A percentile compares a stretch with the other conserved stretches of the same genome.
phyloP scores from a whole-genome alignment of 192 early-diverging fungal genomes.

The Coemansia sp. region DNA sequence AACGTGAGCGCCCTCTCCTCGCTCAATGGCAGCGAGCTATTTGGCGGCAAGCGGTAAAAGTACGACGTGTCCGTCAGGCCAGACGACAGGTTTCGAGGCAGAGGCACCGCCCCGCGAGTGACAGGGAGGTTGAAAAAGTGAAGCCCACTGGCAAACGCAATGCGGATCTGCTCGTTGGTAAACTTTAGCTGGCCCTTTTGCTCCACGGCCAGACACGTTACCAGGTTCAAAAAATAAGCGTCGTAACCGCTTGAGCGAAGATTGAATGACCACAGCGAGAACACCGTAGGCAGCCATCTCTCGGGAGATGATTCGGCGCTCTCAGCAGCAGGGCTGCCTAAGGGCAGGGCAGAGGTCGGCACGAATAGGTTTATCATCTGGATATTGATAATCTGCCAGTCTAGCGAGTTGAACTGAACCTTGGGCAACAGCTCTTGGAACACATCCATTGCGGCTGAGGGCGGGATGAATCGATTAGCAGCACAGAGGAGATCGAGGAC shows the following conservation, averaged over 20 bases:
- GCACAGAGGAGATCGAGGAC: slow-evolving; percentile 29
- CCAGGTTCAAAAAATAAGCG: slow-evolving; percentile 69
- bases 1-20: slow-evolving; percentile 59
- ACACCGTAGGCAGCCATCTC: slow-evolving; percentile 80
- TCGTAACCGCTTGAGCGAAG: slow-evolving; percentile 64
- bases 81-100: slow-evolving; percentile 26
- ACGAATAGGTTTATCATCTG: slow-evolving; percentile 71
- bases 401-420: slow-evolving; percentile 70
- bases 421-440: slow-evolving; percentile 76
- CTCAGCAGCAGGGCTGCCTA: slow-evolving; percentile 6
- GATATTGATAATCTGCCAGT: slow-evolving; percentile 60
- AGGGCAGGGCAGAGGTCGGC: slow-evolving; percentile 53
- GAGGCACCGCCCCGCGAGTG: slow-evolving; percentile 16
- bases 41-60: slow-evolving; percentile 39
- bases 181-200: slow-evolving; percentile 36
- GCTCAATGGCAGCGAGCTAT: slow-evolving; percentile 37
- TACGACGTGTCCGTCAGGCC: slow-evolving; percentile 32
- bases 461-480: slow-evolving; percentile 67
- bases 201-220: slow-evolving; percentile 68
- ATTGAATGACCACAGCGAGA: slow-evolving; percentile 82
- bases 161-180: slow-evolving; percentile 46
- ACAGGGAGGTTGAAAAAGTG: slow-evolving; percentile 52
- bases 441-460: slow-evolving; percentile 70
- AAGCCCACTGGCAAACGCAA: slow-evolving; percentile 55
- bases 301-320: slow-evolving; percentile 41